Evolutionary conservation across 371 early-diverging fungal species (phyloP), one percentile per base, ranked within the genome.

Genomic region (Syncephalastrum contaminatum): DNA sequence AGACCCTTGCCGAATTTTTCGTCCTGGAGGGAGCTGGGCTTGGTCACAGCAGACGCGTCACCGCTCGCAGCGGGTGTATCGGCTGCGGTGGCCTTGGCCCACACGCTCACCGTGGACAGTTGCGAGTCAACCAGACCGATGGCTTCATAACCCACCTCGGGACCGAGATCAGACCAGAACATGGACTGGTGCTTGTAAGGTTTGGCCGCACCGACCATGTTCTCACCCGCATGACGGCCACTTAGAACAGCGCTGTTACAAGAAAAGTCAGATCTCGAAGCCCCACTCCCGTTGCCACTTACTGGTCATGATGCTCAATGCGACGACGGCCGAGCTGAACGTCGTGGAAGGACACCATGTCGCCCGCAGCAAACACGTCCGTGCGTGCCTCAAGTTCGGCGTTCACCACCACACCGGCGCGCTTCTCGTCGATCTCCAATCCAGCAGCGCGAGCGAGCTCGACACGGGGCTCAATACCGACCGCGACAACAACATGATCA

Each of bases 111-210:
- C 20, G 91, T 90, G 15, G 80, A 76, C 21, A 88, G 62, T 51
- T 78, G 76, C n/a, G 83, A 67, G 59, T 89, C 88, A 21, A 87
- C 66, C 30, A 85, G 64, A 50, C 91, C 91, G 16, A 88, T 86
- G 51, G 91, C 89, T 63, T 90, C 91, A 69, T 86, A 90, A n/a
- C 78, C 81, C 47, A 90, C 81, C 43, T 87, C 75, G 30, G 88
- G 87, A 0, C 91, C 91, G 13, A 88, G 66, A 60, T 88, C 88
- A 39, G 84, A 83, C 91, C 91, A 90, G 71, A 89, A 90, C 86
- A 88, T 85, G 52, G 88, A 82, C 66, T 89, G 89, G 61, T 89
- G 84, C 40, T 69, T 75, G 64, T 88, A 90, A 41, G 88, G 64
- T 71, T 84, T 84, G 56, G 73, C 66, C 44, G 64, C 66, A 7